Conservation (phyloP, 345 rosid species). For the Aegle marmelos region DNA sequence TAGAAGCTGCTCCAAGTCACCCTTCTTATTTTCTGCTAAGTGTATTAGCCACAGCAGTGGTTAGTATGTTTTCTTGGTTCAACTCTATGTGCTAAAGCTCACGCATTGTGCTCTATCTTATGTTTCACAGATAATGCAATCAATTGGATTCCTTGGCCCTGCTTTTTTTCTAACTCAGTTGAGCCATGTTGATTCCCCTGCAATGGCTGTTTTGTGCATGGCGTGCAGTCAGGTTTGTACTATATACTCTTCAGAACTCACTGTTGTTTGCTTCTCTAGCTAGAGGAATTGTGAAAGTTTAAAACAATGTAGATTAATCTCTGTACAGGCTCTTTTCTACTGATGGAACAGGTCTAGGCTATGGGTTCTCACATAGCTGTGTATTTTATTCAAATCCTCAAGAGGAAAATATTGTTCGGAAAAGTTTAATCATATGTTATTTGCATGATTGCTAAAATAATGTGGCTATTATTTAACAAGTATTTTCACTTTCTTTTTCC, state of each 20-base stretch:
- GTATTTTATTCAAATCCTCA: background rate
- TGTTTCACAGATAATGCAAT: slow-evolving; percentile 77
- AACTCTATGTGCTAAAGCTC: background rate
- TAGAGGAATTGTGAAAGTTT: background rate
- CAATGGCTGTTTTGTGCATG: slow-evolving; percentile 80
- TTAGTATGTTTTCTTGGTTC: background rate
- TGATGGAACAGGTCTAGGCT: background rate
- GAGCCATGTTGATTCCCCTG: slow-evolving; percentile 87
- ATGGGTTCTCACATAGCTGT: background rate
- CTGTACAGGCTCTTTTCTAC: background rate
- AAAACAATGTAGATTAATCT: background rate
- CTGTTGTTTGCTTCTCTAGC: background rate
- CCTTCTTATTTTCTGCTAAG: background rate
- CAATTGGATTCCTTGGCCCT: slow-evolving; percentile 94
- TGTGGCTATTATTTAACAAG: background rate
- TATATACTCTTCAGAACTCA: background rate
- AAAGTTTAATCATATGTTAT: background rate
- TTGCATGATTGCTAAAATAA: background rate
- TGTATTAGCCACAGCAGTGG: background rate
- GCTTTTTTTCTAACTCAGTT: slow-evolving; percentile 94
- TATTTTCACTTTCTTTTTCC: background rate
- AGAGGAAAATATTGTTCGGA: background rate
- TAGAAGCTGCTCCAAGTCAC: background rate
- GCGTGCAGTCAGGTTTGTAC: slow-evolving; percentile 84
- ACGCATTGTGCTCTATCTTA: background rate